Evolutionary conservation across 2,329 filamentous ascomycete genomes (phyloP), one percentile per base, ranked within the genome.

Genomic region (Onygenales sp.): DNA sequence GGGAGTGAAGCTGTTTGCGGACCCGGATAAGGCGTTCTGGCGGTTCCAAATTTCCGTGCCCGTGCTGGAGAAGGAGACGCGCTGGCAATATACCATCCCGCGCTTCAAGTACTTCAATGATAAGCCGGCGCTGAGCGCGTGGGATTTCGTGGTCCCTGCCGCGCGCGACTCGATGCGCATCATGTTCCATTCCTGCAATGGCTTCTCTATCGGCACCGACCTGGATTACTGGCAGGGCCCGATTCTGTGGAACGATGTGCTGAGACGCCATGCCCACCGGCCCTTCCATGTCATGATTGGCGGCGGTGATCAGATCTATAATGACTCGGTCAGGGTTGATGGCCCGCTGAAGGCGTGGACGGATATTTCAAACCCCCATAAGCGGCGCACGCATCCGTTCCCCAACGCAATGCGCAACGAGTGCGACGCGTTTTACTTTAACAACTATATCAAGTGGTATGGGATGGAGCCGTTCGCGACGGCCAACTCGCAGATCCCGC

Each of bases 301-400:
- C 51, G 92, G 92, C 54, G 92, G 92, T 55, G 92, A 97, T 65
- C 92, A 96, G 70, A 83, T 85, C 59, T 85, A 85, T 70, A 84
- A 85, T 59, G 82, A 85, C 53, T 88, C 87, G 27, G 88, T 97
- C 59, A 81, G 92, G 57, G 88, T 95, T 1, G 76, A 84, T 50
- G 92, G 91, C 0, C 92, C 92, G 1, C 72, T 97, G 57, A 82
- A 82, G 61, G 63, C 71, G 5, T 85, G 82, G 82, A 84, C 82
- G 0, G 71, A 74, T 46, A 84, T 85, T 58, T 59, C 61, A 31
- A 84, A 82, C 59, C 82, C 82, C 0, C 74, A 77, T 60, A 83
- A 82, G 69, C 74, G 82, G 61, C 75, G 78, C 55, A 70, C 77
- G 4, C 82, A 76, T 58, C 69, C 77, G 67, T 96, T 78, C 70